Evolutionary conservation across 2,329 filamentous ascomycete species (phyloP), one percentile per base, ranked within the genome.

Genomic region (Zalaria obscura): DNA sequence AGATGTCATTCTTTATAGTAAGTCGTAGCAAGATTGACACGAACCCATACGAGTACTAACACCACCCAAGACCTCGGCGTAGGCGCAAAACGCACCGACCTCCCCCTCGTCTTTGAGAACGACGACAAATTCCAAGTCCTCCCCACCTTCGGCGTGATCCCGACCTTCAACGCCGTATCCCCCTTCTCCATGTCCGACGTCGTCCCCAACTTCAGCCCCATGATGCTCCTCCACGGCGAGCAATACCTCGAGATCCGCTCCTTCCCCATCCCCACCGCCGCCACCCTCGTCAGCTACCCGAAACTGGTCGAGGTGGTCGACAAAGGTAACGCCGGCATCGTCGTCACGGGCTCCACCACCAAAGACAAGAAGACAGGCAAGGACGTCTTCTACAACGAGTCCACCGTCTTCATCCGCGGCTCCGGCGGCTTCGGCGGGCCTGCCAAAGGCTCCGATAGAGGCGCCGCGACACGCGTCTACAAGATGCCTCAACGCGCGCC

Each of bases 181-280:
- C 85, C 89, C 27, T 96, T 83, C 69, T 78, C 72, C 62, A 73
- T 91, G 54, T 76, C 78, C 56, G 77, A 88, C 43, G 75, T 98
- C 47, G 82, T 96, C 27, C 87, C 88, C 61, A 93, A 96, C 72
- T 98, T 95, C 72, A 86, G 78, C 32, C 89, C 88, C 47, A 95
- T 94, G 86, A 95, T 95, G 87, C 78, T 98, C 39, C 81, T 98
- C 25, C 91, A 98, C 68, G 91, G 91, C 58, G 91, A 98, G 72
- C 91, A 98, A 65, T 98, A 88, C 67, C 84, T 98, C 49, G 91
- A 98, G 66, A 75, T 98, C 56, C 78, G 80, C 59, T 86, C 89
- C 63, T 93, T 79, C 68, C 91, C 91, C 34, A 83, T 96, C 54
- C 89, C 89, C 31, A 95, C 88, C 28, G 74, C 79, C 42, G 87